phyloP scores from a whole-genome alignment of 306 rosid genomes.

The Mimosa bimucronata region DNA sequence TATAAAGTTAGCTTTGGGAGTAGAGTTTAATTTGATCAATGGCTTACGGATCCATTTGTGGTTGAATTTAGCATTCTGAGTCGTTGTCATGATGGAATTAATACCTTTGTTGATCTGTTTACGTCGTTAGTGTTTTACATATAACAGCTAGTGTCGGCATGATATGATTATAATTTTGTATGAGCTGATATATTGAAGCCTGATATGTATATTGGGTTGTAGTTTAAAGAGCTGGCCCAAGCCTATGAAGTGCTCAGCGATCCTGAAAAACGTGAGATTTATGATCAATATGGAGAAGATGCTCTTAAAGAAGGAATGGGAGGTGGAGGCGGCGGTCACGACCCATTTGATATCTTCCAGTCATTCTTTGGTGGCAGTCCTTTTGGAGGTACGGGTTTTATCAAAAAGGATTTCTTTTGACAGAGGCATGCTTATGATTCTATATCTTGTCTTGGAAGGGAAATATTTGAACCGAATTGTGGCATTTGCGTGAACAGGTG shows the following conservation, averaged over 20 bases:
- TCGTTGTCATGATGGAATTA: background rate
- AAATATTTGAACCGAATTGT: background rate
- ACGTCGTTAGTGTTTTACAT: background rate
- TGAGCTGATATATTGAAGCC: background rate
- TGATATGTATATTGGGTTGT: background rate
- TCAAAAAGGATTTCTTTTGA: background rate
- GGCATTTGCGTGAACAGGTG: conserved; percentile 53
- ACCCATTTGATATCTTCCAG: conserved; percentile 91
- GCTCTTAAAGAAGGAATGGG: conserved; percentile 99
- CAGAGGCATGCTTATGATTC: background rate
- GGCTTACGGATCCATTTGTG: background rate
- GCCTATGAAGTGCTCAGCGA: conserved; percentile 94
- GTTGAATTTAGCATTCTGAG: background rate
- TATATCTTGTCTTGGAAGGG: background rate
- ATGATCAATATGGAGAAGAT: conserved; percentile 92
- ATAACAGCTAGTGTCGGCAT: background rate
- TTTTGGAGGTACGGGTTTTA: conserved; percentile 64
- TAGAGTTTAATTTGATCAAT: background rate
- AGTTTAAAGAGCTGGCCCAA: conserved; percentile 95
- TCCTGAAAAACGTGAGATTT: conserved; percentile 93
- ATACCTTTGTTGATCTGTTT: background rate
- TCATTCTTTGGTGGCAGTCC: conserved; percentile 94
- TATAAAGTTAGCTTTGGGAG: background rate
- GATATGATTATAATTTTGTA: background rate
- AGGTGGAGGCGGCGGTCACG: conserved; percentile 88